Evolutionary conservation across 805 yeast genomes (phyloP).

Genomic region (Yarrowia sp.): DNA sequence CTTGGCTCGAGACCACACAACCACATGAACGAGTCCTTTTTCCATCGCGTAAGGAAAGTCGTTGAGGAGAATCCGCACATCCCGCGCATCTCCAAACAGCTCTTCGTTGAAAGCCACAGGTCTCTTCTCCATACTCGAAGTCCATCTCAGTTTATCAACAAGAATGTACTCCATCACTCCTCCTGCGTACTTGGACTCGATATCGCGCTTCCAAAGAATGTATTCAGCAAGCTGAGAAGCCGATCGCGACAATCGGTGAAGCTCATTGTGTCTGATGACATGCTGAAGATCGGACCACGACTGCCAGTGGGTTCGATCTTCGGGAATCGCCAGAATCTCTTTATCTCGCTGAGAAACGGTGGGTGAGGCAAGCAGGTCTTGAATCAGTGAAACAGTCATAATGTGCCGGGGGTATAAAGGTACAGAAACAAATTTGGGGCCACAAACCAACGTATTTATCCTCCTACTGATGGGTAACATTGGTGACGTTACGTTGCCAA

Average conservation of each 20-base stretch:
- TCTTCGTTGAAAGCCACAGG: slow-evolving; percentile 1
- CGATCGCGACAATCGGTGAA: slow-evolving; percentile 21
- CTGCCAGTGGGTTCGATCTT: slow-evolving; percentile 6
- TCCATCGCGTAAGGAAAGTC: slow-evolving; percentile 65
- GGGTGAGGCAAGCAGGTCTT: slow-evolving; percentile 10
- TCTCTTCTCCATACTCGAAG: not conserved
- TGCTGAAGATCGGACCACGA: slow-evolving; percentile 21
- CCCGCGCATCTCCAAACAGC: slow-evolving; percentile 44
- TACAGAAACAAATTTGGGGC: not conserved
- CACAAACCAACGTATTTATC: not conserved
- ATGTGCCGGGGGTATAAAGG: too few relatives aligned
- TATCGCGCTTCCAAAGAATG: slow-evolving; percentile 25
- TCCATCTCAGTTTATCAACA: slow-evolving; percentile 25
- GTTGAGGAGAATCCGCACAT: slow-evolving; percentile 57
- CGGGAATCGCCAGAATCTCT: slow-evolving; percentile 21
- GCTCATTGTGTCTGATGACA: slow-evolving; percentile 23
- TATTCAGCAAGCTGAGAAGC: slow-evolving; percentile 26
- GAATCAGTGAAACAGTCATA: slow-evolving; percentile 14
- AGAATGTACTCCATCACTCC: slow-evolving; percentile 39
- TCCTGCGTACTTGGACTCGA: slow-evolving; percentile 24
- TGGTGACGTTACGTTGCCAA: not conserved
- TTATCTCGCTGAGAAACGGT: slow-evolving; percentile 22
- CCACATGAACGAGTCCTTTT: slow-evolving; percentile 57
- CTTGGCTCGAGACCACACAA: slow-evolving; percentile 62
- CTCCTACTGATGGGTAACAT: not conserved